phyloP scores from a whole-genome alignment of 169 alveolate genomes.

The Cryptosporidium canis region DNA sequence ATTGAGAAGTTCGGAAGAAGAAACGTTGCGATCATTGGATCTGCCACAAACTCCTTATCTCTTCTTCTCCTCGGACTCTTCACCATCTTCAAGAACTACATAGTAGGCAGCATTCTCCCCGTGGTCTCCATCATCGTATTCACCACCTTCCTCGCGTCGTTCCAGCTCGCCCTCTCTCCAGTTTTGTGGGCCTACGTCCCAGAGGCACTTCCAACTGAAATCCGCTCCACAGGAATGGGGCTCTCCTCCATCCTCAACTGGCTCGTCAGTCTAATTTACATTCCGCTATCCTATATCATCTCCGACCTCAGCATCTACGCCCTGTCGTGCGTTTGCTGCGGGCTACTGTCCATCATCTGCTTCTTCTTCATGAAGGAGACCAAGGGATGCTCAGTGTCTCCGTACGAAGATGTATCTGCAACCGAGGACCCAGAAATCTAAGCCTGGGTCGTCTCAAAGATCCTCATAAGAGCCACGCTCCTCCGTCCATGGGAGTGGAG shows the following conservation, averaged over 20 bases:
- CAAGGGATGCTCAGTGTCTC: slow-evolving; percentile 49
- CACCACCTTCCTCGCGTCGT: slow-evolving; percentile 40
- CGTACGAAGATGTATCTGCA: slow-evolving; percentile 8
- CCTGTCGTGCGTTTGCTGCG: slow-evolving; percentile 16
- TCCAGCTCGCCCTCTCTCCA: slow-evolving; percentile 42
- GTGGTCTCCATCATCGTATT: slow-evolving; percentile 22
- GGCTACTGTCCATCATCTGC: background rate
- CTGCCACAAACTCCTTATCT: slow-evolving; percentile 21
- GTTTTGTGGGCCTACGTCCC: slow-evolving; percentile 43
- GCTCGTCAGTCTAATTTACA: slow-evolving; percentile 30
- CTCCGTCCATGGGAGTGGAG: background rate
- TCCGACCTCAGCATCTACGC: slow-evolving; percentile 44
- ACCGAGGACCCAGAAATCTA: background rate
- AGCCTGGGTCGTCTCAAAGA: too few species aligned
- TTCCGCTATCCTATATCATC: slow-evolving; percentile 49
- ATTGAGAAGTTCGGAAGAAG: slow-evolving; percentile 59
- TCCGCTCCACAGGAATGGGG: slow-evolving; percentile 61
- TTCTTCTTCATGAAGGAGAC: slow-evolving; percentile 59
- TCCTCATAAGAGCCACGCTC: background rate
- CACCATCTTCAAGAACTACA: slow-evolving; percentile 10
- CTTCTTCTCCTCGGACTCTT: slow-evolving; percentile 14
- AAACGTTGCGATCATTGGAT: slow-evolving; percentile 38
- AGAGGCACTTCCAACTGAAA: slow-evolving; percentile 63
- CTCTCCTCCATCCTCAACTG: slow-evolving; percentile 27
- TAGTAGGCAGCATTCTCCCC: background rate